Conservation (phyloP, 2,329 filamentous ascomycete genomes). For the Ophiocordyceps camponoti-saundersi region DNA sequence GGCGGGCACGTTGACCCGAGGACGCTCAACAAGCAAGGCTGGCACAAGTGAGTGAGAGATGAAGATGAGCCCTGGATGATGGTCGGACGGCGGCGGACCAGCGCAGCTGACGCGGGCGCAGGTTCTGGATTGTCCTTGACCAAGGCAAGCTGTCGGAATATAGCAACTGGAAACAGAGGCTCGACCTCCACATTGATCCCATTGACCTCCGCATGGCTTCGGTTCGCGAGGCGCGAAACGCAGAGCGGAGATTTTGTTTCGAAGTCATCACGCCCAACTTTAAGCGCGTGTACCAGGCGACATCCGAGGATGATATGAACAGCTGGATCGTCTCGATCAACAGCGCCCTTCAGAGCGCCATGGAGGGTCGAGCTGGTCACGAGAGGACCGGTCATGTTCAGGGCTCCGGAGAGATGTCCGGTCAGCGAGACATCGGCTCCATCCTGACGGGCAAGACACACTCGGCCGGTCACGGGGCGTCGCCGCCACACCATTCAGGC, state of each 20-base stretch:
- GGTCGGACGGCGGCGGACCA: not conserved
- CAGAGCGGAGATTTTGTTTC: conserved; percentile 90
- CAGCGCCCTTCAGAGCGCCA: conserved; percentile 88
- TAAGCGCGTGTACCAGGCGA: conserved; percentile 93
- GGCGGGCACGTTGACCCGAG: conserved; percentile 92
- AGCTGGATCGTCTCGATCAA: conserved; percentile 95
- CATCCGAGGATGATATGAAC: conserved; percentile 94
- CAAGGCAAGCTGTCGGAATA: conserved; percentile 95
- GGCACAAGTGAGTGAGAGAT: conserved; percentile 69
- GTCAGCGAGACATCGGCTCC: conserved; percentile 76
- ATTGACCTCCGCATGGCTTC: conserved; percentile 96
- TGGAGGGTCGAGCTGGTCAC: conserved; percentile 58
- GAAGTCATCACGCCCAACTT: conserved; percentile 95
- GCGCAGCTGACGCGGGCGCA: conserved; percentile 15
- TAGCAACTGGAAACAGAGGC: conserved; percentile 96
- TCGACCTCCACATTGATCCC: conserved; percentile 94
- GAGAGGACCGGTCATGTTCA: conserved; percentile 28
- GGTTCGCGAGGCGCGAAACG: conserved; percentile 85
- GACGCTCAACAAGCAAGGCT: conserved; percentile 89
- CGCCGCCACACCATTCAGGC: conserved; percentile 30
- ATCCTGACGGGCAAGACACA: conserved; percentile 85
- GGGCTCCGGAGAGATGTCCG: conserved; percentile 31
- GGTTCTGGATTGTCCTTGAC: conserved; percentile 97
- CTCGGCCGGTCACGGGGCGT: conserved; percentile 39
- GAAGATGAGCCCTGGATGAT: too few species aligned